These are phyloP conservation scores for Calocybe gambosa DNA, from an alignment of 1,284 basidiomycete species.

Conservation along the genomic window DNA sequence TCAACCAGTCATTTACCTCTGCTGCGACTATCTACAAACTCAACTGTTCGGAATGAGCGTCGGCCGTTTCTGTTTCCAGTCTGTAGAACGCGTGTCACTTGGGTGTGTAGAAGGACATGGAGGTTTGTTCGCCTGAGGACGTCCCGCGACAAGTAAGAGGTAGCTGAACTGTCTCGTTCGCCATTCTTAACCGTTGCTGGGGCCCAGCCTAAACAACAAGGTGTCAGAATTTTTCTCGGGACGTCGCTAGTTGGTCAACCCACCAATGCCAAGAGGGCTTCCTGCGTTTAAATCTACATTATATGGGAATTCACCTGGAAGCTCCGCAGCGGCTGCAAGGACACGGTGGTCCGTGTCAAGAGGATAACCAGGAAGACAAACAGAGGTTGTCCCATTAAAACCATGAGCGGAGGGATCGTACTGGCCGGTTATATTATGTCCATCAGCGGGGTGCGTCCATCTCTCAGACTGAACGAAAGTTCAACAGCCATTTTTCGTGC, in stretches of 20 bases:
- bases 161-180: constrained; percentile 18
- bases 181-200: constrained; percentile 16
- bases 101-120: constrained; percentile 15
- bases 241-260: too few species aligned
- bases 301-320: constrained; percentile 17
- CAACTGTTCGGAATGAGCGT: constrained; percentile 10
- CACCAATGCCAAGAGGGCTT: constrained; percentile 20
- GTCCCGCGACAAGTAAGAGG: constrained; percentile 16
- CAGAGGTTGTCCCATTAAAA: constrained; percentile 20
- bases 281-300: constrained; percentile 27
- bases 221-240: not conserved
- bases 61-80: not conserved
- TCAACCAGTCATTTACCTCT: not conserved
- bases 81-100: constrained; percentile 15
- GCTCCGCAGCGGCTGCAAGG: constrained; percentile 4
- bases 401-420: constrained; percentile 22
- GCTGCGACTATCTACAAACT: constrained; percentile 7
- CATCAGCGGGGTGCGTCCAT: constrained; percentile 18
- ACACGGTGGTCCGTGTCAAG: constrained; percentile 16
- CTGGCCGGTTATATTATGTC: constrained; percentile 22
- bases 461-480: constrained; percentile 18
- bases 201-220: constrained; percentile 13
- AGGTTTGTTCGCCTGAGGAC: constrained; percentile 13
- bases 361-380: constrained; percentile 24
- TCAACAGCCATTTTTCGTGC: not conserved